Evolutionary conservation across 2,329 filamentous ascomycete species (phyloP).

Genomic region (Arthrobotrys entomopaga): DNA sequence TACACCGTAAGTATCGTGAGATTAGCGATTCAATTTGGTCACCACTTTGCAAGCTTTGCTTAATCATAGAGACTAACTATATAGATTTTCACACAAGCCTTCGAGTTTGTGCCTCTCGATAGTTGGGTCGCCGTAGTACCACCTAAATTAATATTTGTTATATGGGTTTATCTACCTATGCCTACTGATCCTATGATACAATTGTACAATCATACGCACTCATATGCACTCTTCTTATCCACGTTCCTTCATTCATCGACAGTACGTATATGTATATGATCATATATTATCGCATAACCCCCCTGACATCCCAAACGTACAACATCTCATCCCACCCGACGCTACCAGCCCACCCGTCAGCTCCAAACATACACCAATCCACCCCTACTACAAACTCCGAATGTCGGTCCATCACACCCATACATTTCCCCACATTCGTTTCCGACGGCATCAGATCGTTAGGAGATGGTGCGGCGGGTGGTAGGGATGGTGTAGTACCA

Average conservation of each 20-base stretch:
- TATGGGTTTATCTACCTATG: not conserved
- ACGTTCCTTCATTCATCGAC: not conserved
- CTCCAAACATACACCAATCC: constrained; percentile 97
- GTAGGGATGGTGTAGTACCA: constrained; percentile 60
- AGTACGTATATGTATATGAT: too few relatives aligned
- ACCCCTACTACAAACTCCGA: constrained; percentile 97
- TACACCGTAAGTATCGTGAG: too few relatives aligned
- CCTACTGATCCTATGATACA: not conserved
- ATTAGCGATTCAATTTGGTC: too few relatives aligned
- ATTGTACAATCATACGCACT: not conserved
- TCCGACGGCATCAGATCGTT: constrained; percentile 54
- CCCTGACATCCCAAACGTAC: constrained; percentile 88
- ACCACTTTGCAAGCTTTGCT: too few relatives aligned
- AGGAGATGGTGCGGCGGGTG: constrained; percentile 61
- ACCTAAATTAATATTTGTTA: too few relatives aligned
- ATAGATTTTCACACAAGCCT: too few relatives aligned
- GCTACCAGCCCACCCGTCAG: constrained; percentile 93
- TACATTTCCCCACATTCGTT: constrained; percentile 70
- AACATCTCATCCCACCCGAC: constrained; percentile 94
- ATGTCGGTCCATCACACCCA: constrained; percentile 89
- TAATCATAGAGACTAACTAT: too few relatives aligned
- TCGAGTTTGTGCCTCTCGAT: too few relatives aligned
- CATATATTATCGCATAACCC: constrained; percentile 66
- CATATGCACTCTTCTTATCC: not conserved
- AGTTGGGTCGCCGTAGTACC: too few relatives aligned